Base-by-base conservation (phyloP, 169 alveolate species). In the Plasmodium ovale region DNA sequence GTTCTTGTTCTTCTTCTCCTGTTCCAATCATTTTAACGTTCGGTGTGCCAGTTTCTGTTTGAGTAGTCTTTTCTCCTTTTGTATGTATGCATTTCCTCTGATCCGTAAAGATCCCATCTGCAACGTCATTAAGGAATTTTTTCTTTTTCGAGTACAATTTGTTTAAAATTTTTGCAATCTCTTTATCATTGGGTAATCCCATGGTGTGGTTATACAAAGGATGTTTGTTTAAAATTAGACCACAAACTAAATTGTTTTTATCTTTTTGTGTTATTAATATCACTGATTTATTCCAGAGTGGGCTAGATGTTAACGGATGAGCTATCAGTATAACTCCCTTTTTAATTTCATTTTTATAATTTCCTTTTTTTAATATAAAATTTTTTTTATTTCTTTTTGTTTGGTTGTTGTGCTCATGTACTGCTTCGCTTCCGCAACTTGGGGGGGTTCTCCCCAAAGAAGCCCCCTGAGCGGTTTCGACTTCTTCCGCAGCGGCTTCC, bases 181-280 rank as follows among this genome's bases (percentile, higher is more conserved):
- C 72, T 51, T 23, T 82, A 2, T 82, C 70, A 27, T 64, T 82
- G 16, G 82, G 29, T 4, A 82, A 21, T 0, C 70, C 70, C 65
- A 65, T 59, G 16, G 64, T 51, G 58, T 69, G 51, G 19, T 42
- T 82, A 19, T 82, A 82, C 29, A 82, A 51, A 27, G 90, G 90
- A 65, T 82, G 90, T 42, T 82, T 82, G 7, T 82, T 82, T 64
- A 82, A 49, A 4, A 82, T 82, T 27, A 82, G 37, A 12, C 90
- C 90, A 53, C 82, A 82, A 12, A 82, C 90, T 16, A 82, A 42
- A 70, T 82, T 82, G 47, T 70, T 82, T 69, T 82, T 82, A 21
- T 82, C 90, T 25, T 70, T 58, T 7, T 82, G 82, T 1, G 90
- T 82, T 2, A 82, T 82, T 27, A 82, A 47, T 16, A 82, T 82